A percentile compares a stretch with the other conserved stretches of the same genome.
Conservation (phyloP, 2,329 filamentous ascomycete species). For the Colletotrichum neosansevieriae region DNA sequence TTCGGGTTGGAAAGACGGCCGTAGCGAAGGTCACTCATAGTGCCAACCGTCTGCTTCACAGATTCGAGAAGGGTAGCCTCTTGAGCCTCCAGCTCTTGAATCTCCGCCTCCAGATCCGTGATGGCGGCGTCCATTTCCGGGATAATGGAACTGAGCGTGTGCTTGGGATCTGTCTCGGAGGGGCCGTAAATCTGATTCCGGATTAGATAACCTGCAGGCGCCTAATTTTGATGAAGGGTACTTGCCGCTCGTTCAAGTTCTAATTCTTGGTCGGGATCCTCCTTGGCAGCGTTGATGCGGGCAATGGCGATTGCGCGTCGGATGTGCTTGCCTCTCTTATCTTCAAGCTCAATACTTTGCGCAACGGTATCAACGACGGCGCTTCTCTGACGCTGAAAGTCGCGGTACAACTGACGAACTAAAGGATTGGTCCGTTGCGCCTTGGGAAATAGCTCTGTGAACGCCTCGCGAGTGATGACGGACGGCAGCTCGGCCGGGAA, state of each 20-base stretch:
- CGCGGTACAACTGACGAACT: conserved; percentile 79
- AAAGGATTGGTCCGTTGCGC: conserved; percentile 74
- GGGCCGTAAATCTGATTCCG: conserved; percentile 68
- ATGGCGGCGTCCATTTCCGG: conserved; percentile 77
- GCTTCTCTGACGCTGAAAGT: conserved; percentile 81
- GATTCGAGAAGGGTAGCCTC: conserved; percentile 69
- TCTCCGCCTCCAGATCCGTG: conserved; percentile 74
- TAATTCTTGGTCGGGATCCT: conserved; percentile 71
- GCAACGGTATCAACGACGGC: conserved; percentile 76
- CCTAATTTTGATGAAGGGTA: neutral
- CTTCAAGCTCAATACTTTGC: conserved; percentile 74
- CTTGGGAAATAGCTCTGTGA: conserved; percentile 81
- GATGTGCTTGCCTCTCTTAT: conserved; percentile 69
- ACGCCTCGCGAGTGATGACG: conserved; percentile 79
- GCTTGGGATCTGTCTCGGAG: conserved; percentile 60
- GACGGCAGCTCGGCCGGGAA: conserved; percentile 80
- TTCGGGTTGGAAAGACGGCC: conserved; percentile 77
- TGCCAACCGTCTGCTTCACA: conserved; percentile 75
- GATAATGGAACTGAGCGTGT: conserved; percentile 74
- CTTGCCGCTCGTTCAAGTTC: conserved; percentile 71
- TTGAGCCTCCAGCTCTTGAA: conserved; percentile 74
- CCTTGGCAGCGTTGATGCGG: conserved; percentile 63
- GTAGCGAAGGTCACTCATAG: conserved; percentile 85
- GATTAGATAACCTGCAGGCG: neutral
- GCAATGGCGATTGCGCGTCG: conserved; percentile 68